A percentile compares a stretch with the other conserved stretches of the same genome.
phyloP scores from a whole-genome alignment of 2,329 filamentous ascomycete genomes.

The Penicillium vulpinum region DNA sequence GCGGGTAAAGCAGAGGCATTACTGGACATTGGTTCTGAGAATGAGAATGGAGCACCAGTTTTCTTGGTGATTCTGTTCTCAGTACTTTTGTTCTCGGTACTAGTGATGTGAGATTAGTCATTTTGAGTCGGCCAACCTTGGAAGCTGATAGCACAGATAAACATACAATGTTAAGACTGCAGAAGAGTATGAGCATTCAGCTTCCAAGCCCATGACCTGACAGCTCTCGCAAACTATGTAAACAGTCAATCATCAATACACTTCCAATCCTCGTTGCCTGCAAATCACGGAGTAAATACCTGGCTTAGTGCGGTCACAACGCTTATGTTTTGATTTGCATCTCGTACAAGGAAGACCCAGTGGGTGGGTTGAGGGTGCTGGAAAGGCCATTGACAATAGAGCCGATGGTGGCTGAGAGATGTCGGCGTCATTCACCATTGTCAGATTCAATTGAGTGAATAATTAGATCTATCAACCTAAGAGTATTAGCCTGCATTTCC shows the following conservation, averaged over 20 bases:
- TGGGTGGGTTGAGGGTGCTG: not conserved
- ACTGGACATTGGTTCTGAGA: not conserved
- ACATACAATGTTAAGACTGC: not conserved
- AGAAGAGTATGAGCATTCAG: not conserved
- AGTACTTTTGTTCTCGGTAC: not conserved
- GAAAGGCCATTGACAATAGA: not conserved
- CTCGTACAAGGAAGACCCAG: not conserved
- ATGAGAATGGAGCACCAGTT: not conserved
- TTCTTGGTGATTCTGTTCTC: not conserved
- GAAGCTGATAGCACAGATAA: not conserved
- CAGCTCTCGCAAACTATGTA: not conserved
- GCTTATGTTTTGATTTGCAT: not conserved
- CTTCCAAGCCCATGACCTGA: not conserved
- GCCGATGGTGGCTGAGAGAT: not conserved
- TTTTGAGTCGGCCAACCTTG: not conserved
- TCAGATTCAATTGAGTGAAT: not conserved
- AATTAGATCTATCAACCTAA: not conserved
- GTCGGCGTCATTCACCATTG: not conserved
- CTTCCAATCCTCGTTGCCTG: not conserved
- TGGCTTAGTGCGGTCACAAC: not conserved
- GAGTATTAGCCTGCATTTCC: not conserved
- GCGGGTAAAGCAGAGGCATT: not conserved
- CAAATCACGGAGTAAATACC: not conserved
- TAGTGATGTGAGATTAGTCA: not conserved
- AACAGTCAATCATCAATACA: not conserved